phyloP scores from a whole-genome alignment of 345 rosid species.

The Camelina hispida region DNA sequence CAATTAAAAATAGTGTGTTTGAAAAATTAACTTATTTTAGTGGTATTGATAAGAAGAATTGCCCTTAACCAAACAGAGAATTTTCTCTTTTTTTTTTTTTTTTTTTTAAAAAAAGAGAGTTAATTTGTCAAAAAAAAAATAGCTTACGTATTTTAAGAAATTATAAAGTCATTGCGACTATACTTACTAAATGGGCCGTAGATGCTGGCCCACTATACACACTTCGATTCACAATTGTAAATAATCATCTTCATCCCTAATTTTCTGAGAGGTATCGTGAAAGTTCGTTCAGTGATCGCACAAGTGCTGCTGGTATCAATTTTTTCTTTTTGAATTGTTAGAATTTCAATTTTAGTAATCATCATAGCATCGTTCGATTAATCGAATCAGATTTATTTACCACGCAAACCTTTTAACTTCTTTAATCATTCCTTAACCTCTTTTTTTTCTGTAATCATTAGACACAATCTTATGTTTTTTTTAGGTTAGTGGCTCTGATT shows the following conservation, averaged over 20 bases:
- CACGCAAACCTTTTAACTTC: not conserved
- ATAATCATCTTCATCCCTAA: not conserved
- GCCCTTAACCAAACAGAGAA: too few species aligned
- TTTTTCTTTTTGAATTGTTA: not conserved
- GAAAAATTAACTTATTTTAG: too few species aligned
- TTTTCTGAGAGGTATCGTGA: constrained; percentile 15
- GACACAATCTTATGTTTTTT: not conserved
- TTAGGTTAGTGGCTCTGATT: not conserved
- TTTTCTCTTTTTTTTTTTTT: too few species aligned
- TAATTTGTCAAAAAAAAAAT: too few species aligned
- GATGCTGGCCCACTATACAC: constrained; percentile 9
- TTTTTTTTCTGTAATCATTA: not conserved
- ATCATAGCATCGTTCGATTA: not conserved
- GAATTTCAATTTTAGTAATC: not conserved
- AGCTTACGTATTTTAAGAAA: not conserved
- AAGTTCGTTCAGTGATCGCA: constrained; percentile 24
- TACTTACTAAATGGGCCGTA: constrained; percentile 31
- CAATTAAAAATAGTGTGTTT: too few species aligned
- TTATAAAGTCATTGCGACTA: not conserved
- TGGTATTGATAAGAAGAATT: too few species aligned
- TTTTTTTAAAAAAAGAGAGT: too few species aligned
- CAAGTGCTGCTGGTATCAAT: not conserved
- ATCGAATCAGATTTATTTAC: not conserved
- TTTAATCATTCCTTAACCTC: not conserved
- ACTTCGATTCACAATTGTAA: not conserved